Evolutionary conservation across 2,329 filamentous ascomycete species (phyloP).

Genomic region (Pseudogymnoascus sp.): DNA sequence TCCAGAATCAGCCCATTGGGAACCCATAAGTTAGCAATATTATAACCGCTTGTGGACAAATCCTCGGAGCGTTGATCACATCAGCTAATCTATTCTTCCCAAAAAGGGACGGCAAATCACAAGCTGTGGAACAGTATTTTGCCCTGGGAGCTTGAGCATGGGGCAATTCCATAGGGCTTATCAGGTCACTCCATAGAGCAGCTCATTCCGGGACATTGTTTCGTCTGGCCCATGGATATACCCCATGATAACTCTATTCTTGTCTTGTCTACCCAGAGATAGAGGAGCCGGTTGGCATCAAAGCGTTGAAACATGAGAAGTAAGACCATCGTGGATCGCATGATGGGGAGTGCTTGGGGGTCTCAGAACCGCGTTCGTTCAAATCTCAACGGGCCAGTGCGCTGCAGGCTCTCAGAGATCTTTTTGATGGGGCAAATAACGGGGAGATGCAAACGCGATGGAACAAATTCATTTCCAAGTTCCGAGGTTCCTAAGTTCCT

Average conservation of each 20-base stretch:
- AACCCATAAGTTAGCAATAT: neutral
- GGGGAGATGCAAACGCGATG: constrained; percentile 3
- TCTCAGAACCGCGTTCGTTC: constrained; percentile 4
- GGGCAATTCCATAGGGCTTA: constrained; percentile 5
- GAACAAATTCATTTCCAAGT: neutral
- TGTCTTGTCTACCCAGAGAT: neutral
- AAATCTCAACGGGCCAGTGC: constrained; percentile 6
- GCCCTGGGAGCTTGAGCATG: constrained; percentile 2
- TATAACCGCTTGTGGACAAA: constrained; percentile 5
- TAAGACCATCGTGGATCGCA: constrained; percentile 8
- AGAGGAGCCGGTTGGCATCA: neutral
- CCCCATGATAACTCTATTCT: constrained; percentile 9
- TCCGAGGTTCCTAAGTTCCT: neutral
- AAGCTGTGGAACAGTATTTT: neutral
- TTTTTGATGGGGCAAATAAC: neutral
- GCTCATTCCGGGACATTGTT: constrained; percentile 6
- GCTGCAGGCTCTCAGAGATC: neutral
- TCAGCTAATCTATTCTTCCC: neutral
- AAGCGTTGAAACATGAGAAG: constrained; percentile 7
- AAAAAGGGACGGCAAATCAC: constrained; percentile 1
- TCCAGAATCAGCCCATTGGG: neutral
- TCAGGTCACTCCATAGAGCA: neutral
- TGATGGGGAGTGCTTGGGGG: neutral
- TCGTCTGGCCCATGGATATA: constrained; percentile 2
- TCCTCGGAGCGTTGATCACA: neutral